These are phyloP conservation scores for Stephanodiscus minutulus DNA, from an alignment of 108 stramenopile genomes.

Conservation along the genomic window DNA sequence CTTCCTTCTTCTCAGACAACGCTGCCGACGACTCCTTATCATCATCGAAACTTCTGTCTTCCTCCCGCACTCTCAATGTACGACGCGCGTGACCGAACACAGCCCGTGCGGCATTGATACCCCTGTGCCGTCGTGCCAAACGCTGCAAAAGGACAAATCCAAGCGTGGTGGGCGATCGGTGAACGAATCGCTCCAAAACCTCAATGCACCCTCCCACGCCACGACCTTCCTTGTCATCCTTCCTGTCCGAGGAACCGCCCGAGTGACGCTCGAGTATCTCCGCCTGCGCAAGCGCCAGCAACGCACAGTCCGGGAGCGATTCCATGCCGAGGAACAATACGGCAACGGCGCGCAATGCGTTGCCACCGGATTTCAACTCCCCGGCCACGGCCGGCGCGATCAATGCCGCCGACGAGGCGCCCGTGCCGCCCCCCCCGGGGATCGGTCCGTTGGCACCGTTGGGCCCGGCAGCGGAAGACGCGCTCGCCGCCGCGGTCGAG, in stretches of 20 bases:
- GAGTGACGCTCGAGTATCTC: conserved; percentile 67
- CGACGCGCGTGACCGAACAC: conserved; percentile 79
- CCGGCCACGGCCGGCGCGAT: conserved; percentile 38
- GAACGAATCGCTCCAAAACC: conserved; percentile 67
- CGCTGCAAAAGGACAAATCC: conserved; percentile 80
- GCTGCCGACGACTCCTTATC: conserved; percentile 2
- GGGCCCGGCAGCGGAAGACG: conserved; percentile 7
- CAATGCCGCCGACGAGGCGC: conserved; percentile 26
- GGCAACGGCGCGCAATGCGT: conserved; percentile 52
- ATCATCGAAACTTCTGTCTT: conserved; percentile 43
- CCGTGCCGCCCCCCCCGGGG: not conserved
- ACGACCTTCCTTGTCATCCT: conserved; percentile 19
- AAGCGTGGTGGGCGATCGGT: conserved; percentile 68
- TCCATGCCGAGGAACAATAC: conserved; percentile 72
- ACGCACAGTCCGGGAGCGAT: conserved; percentile 69
- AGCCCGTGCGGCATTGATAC: conserved; percentile 68
- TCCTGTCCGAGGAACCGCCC: conserved; percentile 4
- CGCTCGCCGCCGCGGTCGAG: conserved; percentile 30
- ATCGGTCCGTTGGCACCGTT: conserved; percentile 15
- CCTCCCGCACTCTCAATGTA: conserved; percentile 49
- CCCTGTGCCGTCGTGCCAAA: conserved; percentile 72
- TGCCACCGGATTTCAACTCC: conserved; percentile 37
- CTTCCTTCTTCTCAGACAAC: conserved; percentile 18
- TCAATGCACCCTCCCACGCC: conserved; percentile 34
- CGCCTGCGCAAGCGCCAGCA: conserved; percentile 74